A percentile compares a stretch with the other conserved stretches of the same genome.
Conservation (phyloP, 345 rosid genomes). For the Carallia brachiata region DNA sequence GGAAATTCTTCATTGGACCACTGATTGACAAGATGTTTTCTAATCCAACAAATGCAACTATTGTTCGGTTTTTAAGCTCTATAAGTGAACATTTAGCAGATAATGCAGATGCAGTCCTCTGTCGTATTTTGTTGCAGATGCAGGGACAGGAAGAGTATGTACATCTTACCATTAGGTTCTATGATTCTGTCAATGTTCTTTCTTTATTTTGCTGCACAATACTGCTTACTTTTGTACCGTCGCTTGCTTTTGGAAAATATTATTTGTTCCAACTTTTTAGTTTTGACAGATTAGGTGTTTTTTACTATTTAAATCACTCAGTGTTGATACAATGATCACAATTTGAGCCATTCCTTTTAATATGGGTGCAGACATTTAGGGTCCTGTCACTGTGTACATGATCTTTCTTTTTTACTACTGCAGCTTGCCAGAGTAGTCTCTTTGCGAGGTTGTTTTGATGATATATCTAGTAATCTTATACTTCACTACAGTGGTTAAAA, state of each 20-base stretch:
- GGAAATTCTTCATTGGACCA: slow-evolving; percentile 58
- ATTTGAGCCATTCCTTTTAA: too few relatives aligned
- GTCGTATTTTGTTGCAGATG: slow-evolving; percentile 55
- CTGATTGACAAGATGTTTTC: slow-evolving; percentile 80
- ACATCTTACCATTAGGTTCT: background rate
- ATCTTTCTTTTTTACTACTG: too few relatives aligned
- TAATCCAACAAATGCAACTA: slow-evolving; percentile 81
- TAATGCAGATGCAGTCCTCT: slow-evolving; percentile 53
- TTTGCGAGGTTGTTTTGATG: too few relatives aligned
- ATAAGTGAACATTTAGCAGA: slow-evolving; percentile 67
- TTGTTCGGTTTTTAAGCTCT: slow-evolving; percentile 71
- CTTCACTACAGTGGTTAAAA: too few relatives aligned
- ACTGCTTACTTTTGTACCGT: background rate
- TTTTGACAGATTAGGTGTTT: too few relatives aligned
- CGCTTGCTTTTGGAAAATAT: background rate
- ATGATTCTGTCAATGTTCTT: background rate
- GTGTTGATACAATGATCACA: too few relatives aligned
- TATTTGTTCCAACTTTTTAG: too few relatives aligned
- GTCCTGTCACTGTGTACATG: too few relatives aligned
- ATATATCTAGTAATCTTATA: too few relatives aligned
- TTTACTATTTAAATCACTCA: too few relatives aligned
- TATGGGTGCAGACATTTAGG: too few relatives aligned
- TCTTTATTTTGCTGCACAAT: background rate
- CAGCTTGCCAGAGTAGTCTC: too few relatives aligned
- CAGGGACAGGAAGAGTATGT: slow-evolving; percentile 60